Conservation (phyloP, 495 filamentous ascomycete species). For the Pyrenula aspistea region DNA sequence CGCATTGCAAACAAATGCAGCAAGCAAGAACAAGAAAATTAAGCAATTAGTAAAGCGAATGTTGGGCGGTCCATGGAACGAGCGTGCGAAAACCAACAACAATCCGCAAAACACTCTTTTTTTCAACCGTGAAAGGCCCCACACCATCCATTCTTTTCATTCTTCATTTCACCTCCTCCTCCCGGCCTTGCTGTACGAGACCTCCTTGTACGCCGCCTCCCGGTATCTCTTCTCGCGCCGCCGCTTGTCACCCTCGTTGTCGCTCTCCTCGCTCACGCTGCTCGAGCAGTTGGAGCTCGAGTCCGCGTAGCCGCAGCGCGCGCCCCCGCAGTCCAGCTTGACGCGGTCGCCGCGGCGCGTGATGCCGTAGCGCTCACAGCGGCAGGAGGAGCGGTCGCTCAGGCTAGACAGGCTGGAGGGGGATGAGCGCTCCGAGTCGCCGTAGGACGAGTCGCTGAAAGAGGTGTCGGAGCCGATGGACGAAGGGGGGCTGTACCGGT, state of each 20-base stretch:
- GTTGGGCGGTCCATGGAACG: not conserved
- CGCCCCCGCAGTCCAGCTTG: conserved; percentile 87
- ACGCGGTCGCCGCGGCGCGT: conserved; percentile 82
- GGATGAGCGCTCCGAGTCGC: conserved; percentile 57
- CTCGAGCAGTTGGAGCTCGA: conserved; percentile 40
- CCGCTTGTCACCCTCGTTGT: conserved; percentile 3
- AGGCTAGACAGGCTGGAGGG: conserved; percentile 64
- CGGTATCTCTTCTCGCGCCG: not conserved
- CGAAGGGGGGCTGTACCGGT: conserved; percentile 55
- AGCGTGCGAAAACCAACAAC: not conserved
- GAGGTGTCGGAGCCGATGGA: conserved; percentile 65
- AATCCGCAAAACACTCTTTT: not conserved
- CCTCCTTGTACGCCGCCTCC: not conserved
- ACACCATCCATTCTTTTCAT: not conserved
- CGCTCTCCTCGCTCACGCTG: conserved; percentile 43
- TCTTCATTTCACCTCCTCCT: not conserved
- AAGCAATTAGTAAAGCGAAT: not conserved
- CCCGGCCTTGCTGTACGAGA: not conserved
- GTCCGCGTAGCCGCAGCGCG: conserved; percentile 67
- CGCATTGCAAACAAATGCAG: not conserved
- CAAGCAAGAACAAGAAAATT: too few relatives aligned
- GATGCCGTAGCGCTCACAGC: conserved; percentile 91
- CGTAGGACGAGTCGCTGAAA: conserved; percentile 63
- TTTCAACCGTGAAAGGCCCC: not conserved
- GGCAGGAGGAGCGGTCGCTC: conserved; percentile 56